Evolutionary conservation across 2,329 filamentous ascomycete species (phyloP).

Genomic region (Nakataea oryzae): DNA sequence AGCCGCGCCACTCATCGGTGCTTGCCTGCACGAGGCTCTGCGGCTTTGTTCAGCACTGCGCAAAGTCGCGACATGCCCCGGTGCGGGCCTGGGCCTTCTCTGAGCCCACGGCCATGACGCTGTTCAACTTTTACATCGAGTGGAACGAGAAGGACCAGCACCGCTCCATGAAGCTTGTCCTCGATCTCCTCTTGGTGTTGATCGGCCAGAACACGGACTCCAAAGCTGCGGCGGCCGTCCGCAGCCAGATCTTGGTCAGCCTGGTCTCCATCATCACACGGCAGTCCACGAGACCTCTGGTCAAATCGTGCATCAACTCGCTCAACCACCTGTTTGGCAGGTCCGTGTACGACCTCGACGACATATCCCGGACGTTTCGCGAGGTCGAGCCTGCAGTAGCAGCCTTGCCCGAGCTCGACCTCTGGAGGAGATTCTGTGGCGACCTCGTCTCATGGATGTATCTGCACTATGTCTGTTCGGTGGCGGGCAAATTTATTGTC

Average conservation of each 20-base stretch:
- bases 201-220: conserved; percentile 37
- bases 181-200: conserved; percentile 45
- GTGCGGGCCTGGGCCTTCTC: conserved; percentile 42
- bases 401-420: conserved; percentile 11
- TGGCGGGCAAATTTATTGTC: conserved; percentile 51
- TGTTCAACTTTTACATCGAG: conserved; percentile 55
- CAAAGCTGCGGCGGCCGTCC: conserved; percentile 25
- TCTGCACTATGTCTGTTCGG: conserved; percentile 45
- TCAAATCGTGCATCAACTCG: conserved; percentile 60
- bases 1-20: conserved; percentile 44
- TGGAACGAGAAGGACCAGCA: conserved; percentile 59
- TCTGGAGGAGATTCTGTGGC: conserved; percentile 19
- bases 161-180: conserved; percentile 50
- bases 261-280: conserved; percentile 50
- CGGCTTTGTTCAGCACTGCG: conserved; percentile 50
- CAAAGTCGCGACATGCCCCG: conserved; percentile 31
- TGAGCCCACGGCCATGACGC: conserved; percentile 29
- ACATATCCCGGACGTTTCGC: conserved; percentile 32
- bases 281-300: conserved; percentile 49
- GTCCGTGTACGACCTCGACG: conserved; percentile 36
- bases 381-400: conserved; percentile 16
- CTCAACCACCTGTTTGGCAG: conserved; percentile 58
- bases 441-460: conserved; percentile 37
- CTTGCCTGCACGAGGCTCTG: conserved; percentile 50
- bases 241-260: conserved; percentile 34